Evolutionary conservation across 768 basidiomycete genomes (phyloP), one percentile per base, ranked within the genome.

Genomic region (Suillus alpinus): DNA sequence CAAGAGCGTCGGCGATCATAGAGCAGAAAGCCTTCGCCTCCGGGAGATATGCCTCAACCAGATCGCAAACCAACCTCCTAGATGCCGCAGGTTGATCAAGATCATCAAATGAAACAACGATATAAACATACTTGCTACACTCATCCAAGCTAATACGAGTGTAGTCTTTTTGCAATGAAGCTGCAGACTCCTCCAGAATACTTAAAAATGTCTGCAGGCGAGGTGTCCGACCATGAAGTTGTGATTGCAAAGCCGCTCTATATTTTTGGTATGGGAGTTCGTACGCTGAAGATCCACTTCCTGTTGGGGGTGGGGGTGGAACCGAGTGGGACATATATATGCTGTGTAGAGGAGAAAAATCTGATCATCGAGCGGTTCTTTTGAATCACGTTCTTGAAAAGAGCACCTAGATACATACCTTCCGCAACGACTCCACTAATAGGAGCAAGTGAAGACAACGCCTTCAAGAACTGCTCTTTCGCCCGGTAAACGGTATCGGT

Each of bases 181-280:
- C 68, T 14, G 88, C 86, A 65, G 83, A 83, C 36, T 75, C 78
- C 63, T 94, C 92, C 12, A 92, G 74, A 2, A 75, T 78, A 8
- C 70, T 73, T 61, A 94, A 69, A 13, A 89, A 79, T 23, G 78
- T 75, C 60, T 91, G 80, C 31, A 93, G 73, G 46, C 84, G 71
- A 1, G 83, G 77, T 12, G 88, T 88, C 41, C 91, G 83, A 20
- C 86, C 85, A 23, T 80, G 65, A n/a, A 93, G 75, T 62, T 88
- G 89, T 47, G 81, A 81, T 59, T 80, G 84, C 39, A 94, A 68
- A 3, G 81, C 72, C n/a, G 73, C 65, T 64, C 83, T 85, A 68
- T 91, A 92, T 66, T 79, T 83, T 46, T 81, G 80, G 67, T 92
- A 87, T 1, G 84, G 76, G 18, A 75, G 71, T 60, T 82, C 77